Evolutionary conservation across 441 rosid species (phyloP), one percentile per base, ranked within the genome.

Genomic region (California macrophylla): DNA sequence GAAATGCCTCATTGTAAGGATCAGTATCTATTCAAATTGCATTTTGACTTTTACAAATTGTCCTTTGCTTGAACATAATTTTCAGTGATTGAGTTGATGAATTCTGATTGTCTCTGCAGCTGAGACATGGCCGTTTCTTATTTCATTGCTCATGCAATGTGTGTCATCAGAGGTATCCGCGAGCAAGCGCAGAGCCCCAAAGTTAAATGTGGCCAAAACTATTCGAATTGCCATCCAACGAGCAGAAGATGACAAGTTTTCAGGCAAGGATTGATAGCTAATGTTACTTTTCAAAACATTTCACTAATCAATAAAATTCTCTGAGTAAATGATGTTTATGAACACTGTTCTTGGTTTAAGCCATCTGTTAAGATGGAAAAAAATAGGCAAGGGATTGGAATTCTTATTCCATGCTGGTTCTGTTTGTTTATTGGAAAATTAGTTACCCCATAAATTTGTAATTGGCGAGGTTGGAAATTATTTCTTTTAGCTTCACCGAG

Each of bases 111-210:
- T 69, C 76, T 78, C 20, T 78, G 82, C 89, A 91, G 98, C 90
- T 71, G 97, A 92, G 71, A 84, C 97, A 7, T 94, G 99, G 98
- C 97, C 97, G 0, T 92, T 85, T 83, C 78, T 94, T 34, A 69
- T 90, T 52, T 80, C 83, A 62, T 77, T 89, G 80, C 94, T 94
- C 50, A 75, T 82, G 32, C 88, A 81, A 45, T 87, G 98, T 69
- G 91, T 90, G 58, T 83, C 94, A 1, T 58, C 70, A 75, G 99
- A 94, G 84, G 83, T 89, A 60, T 84, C 93, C 64, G 71, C 85
- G 12, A 81, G 87, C 86, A 94, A 90, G 79, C 79, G 88, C 26
- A 83, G 94, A 58, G 24, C 75, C 62, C 95, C 97, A 24, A 90
- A 89, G 83, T 75, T 78, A 36, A 74, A 63, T 54, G 83, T 83